These are phyloP conservation scores for Cryptomeria japonica DNA, from an alignment of 75 land plant genomes.

Conservation along the genomic window DNA sequence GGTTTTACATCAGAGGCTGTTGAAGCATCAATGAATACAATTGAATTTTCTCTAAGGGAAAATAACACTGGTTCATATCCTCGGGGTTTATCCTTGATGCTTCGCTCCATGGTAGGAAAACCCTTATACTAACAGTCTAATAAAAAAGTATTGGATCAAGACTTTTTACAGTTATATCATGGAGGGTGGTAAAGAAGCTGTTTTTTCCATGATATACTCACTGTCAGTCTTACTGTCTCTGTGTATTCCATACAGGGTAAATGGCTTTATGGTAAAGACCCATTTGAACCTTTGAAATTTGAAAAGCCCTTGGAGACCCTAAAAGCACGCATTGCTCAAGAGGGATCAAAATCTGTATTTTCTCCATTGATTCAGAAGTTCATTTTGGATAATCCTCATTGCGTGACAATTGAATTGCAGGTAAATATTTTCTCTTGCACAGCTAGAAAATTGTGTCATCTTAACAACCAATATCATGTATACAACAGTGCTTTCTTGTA, in stretches of 20 bases:
- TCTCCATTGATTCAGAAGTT: slow-evolving; percentile 87
- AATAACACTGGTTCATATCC: slow-evolving; percentile 99
- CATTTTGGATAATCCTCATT: slow-evolving; percentile 87
- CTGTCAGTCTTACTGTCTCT: not conserved
- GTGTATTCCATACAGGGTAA: slow-evolving; percentile 61
- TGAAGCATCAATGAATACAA: slow-evolving; percentile 98
- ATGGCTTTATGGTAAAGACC: slow-evolving; percentile 97
- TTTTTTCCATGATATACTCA: not conserved
- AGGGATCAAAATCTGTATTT: slow-evolving; percentile 92
- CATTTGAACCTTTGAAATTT: slow-evolving; percentile 94
- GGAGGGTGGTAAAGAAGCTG: not conserved
- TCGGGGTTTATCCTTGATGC: slow-evolving; percentile 96
- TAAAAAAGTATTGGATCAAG: not conserved
- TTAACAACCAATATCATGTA: not conserved
- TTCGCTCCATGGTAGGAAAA: slow-evolving; percentile 85
- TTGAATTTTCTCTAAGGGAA: slow-evolving; percentile 97
- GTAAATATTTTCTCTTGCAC: slow-evolving; percentile 25
- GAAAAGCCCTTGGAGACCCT: slow-evolving; percentile 83
- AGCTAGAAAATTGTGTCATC: not conserved
- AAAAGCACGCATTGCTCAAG: slow-evolving; percentile 72
- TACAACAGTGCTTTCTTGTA: not conserved
- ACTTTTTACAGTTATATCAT: not conserved
- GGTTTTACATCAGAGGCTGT: slow-evolving; percentile 92
- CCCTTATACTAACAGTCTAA: not conserved
- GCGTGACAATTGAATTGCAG: slow-evolving; percentile 93